Percentiles rank a stretch among this genome's conserved stretches.
Evolutionary conservation across 164 flowering plant species (phyloP).

Genomic region (Nymphaea thermarum): DNA sequence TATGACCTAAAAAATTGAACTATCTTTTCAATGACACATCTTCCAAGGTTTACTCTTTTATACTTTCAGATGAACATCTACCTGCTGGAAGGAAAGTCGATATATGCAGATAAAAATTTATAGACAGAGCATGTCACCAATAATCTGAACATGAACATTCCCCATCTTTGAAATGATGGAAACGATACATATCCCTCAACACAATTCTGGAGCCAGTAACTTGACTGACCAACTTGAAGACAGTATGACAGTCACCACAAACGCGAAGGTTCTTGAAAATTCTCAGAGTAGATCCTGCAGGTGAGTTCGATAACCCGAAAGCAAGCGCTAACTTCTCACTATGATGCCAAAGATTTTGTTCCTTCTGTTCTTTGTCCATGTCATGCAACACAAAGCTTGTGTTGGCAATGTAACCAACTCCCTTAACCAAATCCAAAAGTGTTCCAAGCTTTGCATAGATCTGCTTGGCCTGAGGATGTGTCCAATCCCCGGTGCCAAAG

Average conservation of each 20-base stretch:
- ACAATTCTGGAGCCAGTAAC: constrained; percentile 29
- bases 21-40: too few relatives aligned
- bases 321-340: constrained; percentile 82
- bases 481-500: constrained; percentile 65
- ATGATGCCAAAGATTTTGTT: constrained; percentile 74
- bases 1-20: too few relatives aligned
- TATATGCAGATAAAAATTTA: too few relatives aligned
- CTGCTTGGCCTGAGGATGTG: constrained; percentile 35
- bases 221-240: constrained; percentile 49
- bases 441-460: constrained; percentile 45
- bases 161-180: constrained; percentile 72
- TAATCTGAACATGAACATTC: constrained; percentile 72
- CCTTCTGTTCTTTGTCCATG: constrained; percentile 79
- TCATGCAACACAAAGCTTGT: constrained; percentile 74
- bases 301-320: constrained; percentile 42
- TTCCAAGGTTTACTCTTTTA: too few relatives aligned
- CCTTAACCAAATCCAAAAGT: constrained; percentile 42
- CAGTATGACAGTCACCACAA: constrained; percentile 80
- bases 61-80: too few relatives aligned
- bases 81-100: too few relatives aligned
- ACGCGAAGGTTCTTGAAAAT: constrained; percentile 86
- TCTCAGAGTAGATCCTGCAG: constrained; percentile 40
- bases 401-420: constrained; percentile 68
- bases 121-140: constrained; percentile 30
- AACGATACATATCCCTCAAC: constrained; percentile 68